phyloP scores from a whole-genome alignment of 495 filamentous ascomycete species.

The Penicillium maclennaniae region DNA sequence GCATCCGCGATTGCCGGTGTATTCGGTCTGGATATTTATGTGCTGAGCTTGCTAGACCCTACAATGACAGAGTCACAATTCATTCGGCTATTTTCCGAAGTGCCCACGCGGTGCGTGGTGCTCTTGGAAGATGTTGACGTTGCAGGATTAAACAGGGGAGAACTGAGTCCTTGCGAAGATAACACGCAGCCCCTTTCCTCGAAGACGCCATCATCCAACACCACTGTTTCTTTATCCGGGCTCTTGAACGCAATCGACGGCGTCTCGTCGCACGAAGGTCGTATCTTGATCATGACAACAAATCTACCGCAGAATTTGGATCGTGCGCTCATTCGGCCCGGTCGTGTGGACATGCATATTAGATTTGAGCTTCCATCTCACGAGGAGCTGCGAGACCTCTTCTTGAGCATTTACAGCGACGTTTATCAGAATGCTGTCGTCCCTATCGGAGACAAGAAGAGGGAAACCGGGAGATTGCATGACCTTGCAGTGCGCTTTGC shows the following conservation, averaged over 20 bases:
- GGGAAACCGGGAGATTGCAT: background rate
- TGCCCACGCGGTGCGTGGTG: constrained; percentile 29
- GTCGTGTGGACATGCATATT: constrained; percentile 71
- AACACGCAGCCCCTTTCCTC: background rate
- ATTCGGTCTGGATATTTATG: constrained; percentile 59
- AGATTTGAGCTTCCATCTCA: constrained; percentile 11
- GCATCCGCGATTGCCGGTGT: constrained; percentile 58
- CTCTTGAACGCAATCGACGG: constrained; percentile 84
- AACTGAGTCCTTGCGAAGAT: background rate
- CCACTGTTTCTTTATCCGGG: constrained; percentile 53
- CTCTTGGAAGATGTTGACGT: constrained; percentile 37
- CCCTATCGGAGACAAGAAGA: background rate
- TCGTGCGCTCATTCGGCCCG: constrained; percentile 69
- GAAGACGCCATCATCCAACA: background rate
- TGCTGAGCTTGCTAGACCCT: constrained; percentile 30
- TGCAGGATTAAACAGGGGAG: constrained; percentile 27
- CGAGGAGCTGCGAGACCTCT: constrained; percentile 57
- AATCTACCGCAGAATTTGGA: constrained; percentile 75
- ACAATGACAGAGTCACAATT: constrained; percentile 54
- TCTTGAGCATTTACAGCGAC: constrained; percentile 58
- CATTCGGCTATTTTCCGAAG: constrained; percentile 55
- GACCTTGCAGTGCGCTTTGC: constrained; percentile 41
- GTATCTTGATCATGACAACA: constrained; percentile 80
- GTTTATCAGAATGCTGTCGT: background rate
- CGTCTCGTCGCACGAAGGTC: constrained; percentile 75